Conservation (phyloP, 495 filamentous ascomycete genomes). For the Recurvomyces mirabilis region DNA sequence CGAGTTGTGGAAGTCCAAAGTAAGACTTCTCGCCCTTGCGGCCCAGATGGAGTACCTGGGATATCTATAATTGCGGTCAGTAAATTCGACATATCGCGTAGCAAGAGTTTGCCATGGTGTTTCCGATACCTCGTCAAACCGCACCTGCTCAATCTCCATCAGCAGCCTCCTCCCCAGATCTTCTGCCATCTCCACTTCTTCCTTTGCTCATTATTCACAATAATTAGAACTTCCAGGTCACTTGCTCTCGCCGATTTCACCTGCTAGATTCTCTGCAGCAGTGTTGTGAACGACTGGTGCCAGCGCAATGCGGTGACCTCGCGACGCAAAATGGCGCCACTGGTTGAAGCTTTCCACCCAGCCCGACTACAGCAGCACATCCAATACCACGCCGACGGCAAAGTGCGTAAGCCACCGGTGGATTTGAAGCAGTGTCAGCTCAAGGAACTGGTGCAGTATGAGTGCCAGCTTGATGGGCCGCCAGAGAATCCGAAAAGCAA, state of each 20-base stretch:
- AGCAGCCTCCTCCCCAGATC: conserved; percentile 52
- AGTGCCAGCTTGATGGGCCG: conserved; percentile 53
- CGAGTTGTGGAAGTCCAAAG: conserved; percentile 39
- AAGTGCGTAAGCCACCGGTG: conserved; percentile 44
- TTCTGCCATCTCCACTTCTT: conserved; percentile 31
- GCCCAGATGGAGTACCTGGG: no score
- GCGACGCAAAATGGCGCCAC: conserved; percentile 47
- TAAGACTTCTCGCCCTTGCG: no score
- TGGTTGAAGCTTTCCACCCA: conserved; percentile 44
- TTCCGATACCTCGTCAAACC: conserved; percentile 52
- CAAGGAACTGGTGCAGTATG: conserved; percentile 71
- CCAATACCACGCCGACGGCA: conserved; percentile 38
- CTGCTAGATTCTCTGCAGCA: no score
- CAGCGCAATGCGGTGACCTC: no score
- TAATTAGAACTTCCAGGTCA: neutral
- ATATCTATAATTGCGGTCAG: no score
- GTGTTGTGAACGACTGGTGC: no score
- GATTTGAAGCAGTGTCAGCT: conserved; percentile 58
- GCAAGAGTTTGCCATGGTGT: no score
- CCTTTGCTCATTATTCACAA: neutral
- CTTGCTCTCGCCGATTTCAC: neutral
- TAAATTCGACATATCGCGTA: no score
- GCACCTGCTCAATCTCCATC: conserved; percentile 50
- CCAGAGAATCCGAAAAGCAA: conserved; percentile 38
- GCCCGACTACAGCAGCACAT: conserved; percentile 39